A percentile compares a stretch with the other conserved stretches of the same genome.
Evolutionary conservation across 2,329 filamentous ascomycete species (phyloP).

Genomic region (Diaporthe velutina): DNA sequence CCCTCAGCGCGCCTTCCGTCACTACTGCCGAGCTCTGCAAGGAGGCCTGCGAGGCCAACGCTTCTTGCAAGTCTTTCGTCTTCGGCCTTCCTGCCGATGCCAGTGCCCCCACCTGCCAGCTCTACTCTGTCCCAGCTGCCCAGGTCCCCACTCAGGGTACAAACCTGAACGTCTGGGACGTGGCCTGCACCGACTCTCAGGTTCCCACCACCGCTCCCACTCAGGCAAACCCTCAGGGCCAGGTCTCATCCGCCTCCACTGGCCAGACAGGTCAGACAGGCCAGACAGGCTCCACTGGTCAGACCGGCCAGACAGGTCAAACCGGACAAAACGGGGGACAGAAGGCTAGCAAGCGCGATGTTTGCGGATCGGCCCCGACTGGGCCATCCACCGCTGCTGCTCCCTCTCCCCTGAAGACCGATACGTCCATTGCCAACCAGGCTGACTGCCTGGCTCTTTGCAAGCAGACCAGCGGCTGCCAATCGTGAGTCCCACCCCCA

Average conservation of each 20-base stretch:
- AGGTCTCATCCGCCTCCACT: background rate
- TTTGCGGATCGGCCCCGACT: background rate
- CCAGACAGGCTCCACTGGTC: too few species aligned
- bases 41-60: slow-evolving; percentile 18
- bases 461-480: background rate
- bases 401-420: background rate
- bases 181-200: background rate
- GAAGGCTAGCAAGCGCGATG: slow-evolving; percentile 6
- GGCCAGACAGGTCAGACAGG: background rate
- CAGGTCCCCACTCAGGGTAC: slow-evolving; percentile 3
- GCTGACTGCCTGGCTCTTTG: slow-evolving; percentile 6
- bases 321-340: background rate
- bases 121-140: background rate
- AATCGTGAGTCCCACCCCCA: background rate
- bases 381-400: background rate
- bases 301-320: background rate
- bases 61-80: slow-evolving; percentile 12
- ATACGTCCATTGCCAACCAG: background rate
- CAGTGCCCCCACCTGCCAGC: background rate
- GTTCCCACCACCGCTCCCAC: slow-evolving; percentile 14
- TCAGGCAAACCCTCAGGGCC: background rate
- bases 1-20: background rate
- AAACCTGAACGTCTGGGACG: slow-evolving; percentile 14
- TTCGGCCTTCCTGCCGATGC: slow-evolving; percentile 2
- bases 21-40: slow-evolving; percentile 12